Base-by-base conservation (phyloP, 129 eudicot species). In the Solidago caesia region DNA sequence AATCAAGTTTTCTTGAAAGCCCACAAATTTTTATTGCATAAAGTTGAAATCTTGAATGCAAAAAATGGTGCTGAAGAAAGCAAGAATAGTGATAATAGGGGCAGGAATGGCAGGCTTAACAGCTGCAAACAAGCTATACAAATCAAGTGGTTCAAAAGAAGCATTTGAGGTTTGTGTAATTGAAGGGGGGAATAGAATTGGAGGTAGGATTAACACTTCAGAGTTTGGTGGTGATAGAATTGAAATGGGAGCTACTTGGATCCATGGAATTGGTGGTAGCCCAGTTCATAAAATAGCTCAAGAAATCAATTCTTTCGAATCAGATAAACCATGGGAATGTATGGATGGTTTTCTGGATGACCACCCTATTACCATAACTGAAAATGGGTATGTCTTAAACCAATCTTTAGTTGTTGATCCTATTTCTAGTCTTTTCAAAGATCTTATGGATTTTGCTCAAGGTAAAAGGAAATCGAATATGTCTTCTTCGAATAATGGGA, bases 161-260 rank as follows among this genome's bases (percentile, higher is more conserved):
- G 63, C 61, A 41, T 82, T 92, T 65, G 96, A 92, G 65, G 77
- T 92, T 42, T 68, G 82, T 67, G 87, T 92, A 49, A 83, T 92
- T 16, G 98, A 92, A 75, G 98, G 98, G 8, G 96, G 98, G 29
- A 74, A 73, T 68, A 84, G 98, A 72, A 89, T 89, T 73, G 98
- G 98, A 11, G 98, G 98, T 7, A 75, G 98, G 76, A 86, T 92
- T 52, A 89, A 80, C 77, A 83, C 98, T 7, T 75, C 92, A 3
- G 95, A 87, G 83, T 92, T 92, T 70, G 85, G 89, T 81, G 98
- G 96, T 65, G 92, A 89, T 75, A 78, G 90, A 77, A 82, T 92
- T 74, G 98, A 92, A 82, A 79, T 85, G 82, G 96, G 98, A 4
- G 98, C 98, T 51, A 92, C 98, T 7, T 92, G 98, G 98, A 92